phyloP scores from a whole-genome alignment of 2,329 filamentous ascomycete genomes.

The Chaetomiaceae sp. region DNA sequence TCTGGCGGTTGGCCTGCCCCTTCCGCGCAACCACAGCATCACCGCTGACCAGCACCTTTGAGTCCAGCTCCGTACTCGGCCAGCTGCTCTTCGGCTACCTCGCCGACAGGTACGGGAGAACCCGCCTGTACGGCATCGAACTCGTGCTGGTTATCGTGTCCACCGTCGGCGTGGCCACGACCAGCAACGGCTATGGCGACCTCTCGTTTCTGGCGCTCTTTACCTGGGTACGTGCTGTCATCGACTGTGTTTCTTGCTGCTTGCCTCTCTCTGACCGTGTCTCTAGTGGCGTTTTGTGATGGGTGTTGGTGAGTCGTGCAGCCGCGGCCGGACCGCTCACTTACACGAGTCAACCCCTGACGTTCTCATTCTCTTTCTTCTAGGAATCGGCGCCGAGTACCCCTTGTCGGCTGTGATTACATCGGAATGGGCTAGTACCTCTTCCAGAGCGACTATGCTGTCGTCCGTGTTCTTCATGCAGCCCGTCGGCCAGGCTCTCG shows the following conservation, averaged over 20 bases:
- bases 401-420: conserved; percentile 62
- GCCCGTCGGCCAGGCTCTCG: conserved; percentile 59
- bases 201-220: conserved; percentile 46
- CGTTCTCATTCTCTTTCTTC: too few species aligned
- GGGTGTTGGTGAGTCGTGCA: conserved; percentile 39
- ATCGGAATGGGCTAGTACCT: conserved; percentile 57
- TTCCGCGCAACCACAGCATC: too few species aligned
- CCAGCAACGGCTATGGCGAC: conserved; percentile 43
- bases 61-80: conserved; percentile 39
- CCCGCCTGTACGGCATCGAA: conserved; percentile 51
- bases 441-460: conserved; percentile 61
- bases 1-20: background rate
- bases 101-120: conserved; percentile 49
- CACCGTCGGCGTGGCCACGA: conserved; percentile 51
- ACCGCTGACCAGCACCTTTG: background rate
- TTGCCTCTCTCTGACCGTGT: background rate
- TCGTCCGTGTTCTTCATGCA: conserved; percentile 65
- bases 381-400: conserved; percentile 62
- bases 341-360: conserved; percentile 7
- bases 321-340: too few species aligned
- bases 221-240: conserved; percentile 34
- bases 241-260: background rate
- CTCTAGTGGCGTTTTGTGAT: conserved; percentile 47
- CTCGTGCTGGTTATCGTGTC: conserved; percentile 50
- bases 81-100: conserved; percentile 49